Base-by-base conservation (phyloP, 805 yeast species). In the Candida multigemmis region DNA sequence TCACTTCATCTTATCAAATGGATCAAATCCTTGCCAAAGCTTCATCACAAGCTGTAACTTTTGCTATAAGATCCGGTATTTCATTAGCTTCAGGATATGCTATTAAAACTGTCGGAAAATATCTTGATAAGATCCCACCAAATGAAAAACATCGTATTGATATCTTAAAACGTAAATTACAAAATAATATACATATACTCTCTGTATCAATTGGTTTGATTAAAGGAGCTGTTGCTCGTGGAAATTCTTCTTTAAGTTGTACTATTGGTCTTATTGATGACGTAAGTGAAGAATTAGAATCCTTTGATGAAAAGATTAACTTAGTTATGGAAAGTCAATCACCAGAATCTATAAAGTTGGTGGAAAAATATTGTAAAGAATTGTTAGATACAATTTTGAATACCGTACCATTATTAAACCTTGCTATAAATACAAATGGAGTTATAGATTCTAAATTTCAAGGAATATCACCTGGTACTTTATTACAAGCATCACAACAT, bases 31-130 rank as follows among this genome's bases (percentile, higher is more conserved):
- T 63, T 6, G 52, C 60, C 16, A 61, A 56, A 50, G 91, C 91
- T 3, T 80, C 86, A 16, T 72, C 71, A 26, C 86, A 80, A 37
- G 82, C 83, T 1, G 81, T 81, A n/a, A 68, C 84, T 2, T 77
- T 81, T 52, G 93, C 87, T 7, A 72, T 81, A 15, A 60, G 79
- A 31, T 79, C 87, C 1, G 85, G 91, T 0, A 69, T 81, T 17
- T 74, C 85, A 2, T 38, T 81, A 12, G 91, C 87, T 0, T 73
- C 86, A 0, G 72, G 79, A 0, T 81, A 72, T 51, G 86, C 87
- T 13, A 62, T 80, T 22, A 73, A 70, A 32, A 72, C 79, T 1
- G 69, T 80, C n/a, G 48, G 71, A 17, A 51, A 65, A 26, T 63
- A 77, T 32, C 53, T 80, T 22, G 76, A 67, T 12, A 50, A 53